phyloP scores from a whole-genome alignment of 495 filamentous ascomycete genomes.

The Pyrenula aspistea region DNA sequence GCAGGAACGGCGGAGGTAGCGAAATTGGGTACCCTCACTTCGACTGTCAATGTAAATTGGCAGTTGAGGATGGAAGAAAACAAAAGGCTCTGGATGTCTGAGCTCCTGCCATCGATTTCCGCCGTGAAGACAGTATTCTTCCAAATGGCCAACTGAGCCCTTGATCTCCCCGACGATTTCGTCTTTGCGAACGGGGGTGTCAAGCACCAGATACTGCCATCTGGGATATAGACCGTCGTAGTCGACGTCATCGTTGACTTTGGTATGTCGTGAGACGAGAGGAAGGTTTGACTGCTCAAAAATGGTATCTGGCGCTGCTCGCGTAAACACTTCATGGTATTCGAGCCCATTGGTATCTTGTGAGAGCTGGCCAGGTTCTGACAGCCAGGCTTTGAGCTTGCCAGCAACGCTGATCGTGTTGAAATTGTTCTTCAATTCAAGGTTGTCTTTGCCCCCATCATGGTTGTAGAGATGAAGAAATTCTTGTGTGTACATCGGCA shows the following conservation, averaged over 20 bases:
- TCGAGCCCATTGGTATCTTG: constrained; percentile 27
- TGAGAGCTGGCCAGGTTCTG: constrained; percentile 39
- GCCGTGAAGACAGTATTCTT: constrained; percentile 60
- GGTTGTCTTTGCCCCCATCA: constrained; percentile 35
- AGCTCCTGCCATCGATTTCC: constrained; percentile 65
- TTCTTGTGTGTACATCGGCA: constrained; percentile 50
- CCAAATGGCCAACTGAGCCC: constrained; percentile 70
- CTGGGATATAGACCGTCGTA: constrained; percentile 34
- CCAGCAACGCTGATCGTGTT: constrained; percentile 38
- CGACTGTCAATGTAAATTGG: constrained; percentile 88
- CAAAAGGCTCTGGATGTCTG: constrained; percentile 70
- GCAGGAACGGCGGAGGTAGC: constrained; percentile 83
- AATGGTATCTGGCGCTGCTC: constrained; percentile 28
- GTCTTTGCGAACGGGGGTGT: constrained; percentile 45
- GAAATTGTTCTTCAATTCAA: constrained; percentile 35
- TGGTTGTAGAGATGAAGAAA: constrained; percentile 62
- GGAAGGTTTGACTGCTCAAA: constrained; percentile 44
- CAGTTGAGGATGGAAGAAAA: constrained; percentile 70
- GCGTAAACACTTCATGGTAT: constrained; percentile 35
- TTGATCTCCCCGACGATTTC: constrained; percentile 75
- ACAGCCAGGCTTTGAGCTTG: constrained; percentile 60
- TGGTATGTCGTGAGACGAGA: constrained; percentile 29
- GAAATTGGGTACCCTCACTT: constrained; percentile 66
- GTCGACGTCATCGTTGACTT: constrained; percentile 29
- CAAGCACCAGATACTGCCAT: constrained; percentile 65